Percentiles rank a stretch among this genome's conserved stretches.
Evolutionary conservation across 164 flowering plant genomes (phyloP).

Genomic region (Vitis cinerea): DNA sequence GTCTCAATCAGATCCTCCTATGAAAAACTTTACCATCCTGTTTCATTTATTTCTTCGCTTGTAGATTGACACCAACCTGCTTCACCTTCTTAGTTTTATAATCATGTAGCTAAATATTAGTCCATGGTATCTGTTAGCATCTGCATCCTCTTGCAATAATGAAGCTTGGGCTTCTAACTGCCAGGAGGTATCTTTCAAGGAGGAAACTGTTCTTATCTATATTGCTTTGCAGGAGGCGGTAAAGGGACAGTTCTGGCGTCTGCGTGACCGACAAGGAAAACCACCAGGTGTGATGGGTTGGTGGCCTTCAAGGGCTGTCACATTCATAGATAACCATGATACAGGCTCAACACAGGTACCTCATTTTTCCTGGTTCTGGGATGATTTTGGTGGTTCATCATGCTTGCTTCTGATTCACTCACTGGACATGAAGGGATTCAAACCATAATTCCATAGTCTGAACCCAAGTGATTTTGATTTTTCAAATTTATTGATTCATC

Average conservation of each 20-base stretch:
- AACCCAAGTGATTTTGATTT: neutral
- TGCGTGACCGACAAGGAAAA: conserved; percentile 85
- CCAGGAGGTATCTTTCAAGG: too few relatives aligned
- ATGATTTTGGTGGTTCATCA: neutral
- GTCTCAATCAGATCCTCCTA: neutral
- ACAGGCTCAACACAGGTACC: conserved; percentile 95
- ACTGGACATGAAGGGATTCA: neutral
- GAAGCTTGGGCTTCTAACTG: too few relatives aligned
- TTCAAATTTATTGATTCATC: too few relatives aligned
- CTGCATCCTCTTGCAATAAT: too few relatives aligned
- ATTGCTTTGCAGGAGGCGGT: conserved; percentile 72
- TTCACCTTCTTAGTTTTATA: too few relatives aligned
- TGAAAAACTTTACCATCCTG: too few relatives aligned
- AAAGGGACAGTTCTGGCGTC: conserved; percentile 88
- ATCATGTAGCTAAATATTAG: too few relatives aligned
- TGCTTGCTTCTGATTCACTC: neutral
- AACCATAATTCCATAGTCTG: neutral
- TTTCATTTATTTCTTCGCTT: too few relatives aligned
- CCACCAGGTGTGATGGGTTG: conserved; percentile 96
- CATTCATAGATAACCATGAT: conserved; percentile 92
- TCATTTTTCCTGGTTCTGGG: neutral
- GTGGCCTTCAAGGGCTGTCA: conserved; percentile 97
- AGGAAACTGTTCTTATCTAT: neutral
- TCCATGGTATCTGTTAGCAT: too few relatives aligned
- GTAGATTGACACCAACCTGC: too few relatives aligned